Evolutionary conservation across 108 stramenopile species (phyloP).

Genomic region (Aurantiochytrium sp.): DNA sequence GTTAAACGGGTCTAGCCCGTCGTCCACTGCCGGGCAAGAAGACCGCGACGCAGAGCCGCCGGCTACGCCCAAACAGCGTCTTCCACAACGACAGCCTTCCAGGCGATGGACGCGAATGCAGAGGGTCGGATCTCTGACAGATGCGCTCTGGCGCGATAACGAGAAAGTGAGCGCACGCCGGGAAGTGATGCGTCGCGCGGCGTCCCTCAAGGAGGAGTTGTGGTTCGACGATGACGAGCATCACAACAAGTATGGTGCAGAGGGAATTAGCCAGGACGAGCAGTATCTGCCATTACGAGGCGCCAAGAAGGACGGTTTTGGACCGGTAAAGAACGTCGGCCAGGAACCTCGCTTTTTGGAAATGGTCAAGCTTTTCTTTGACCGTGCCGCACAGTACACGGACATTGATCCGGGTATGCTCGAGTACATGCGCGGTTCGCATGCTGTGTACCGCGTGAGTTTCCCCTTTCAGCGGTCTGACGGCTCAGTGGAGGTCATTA

Average conservation of each 20-base stretch:
- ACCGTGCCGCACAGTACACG: constrained; percentile 16
- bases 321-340: background rate
- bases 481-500: constrained; percentile 19
- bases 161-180: background rate
- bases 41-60: no score
- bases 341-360: constrained; percentile 23
- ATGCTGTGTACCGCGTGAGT: constrained; percentile 8
- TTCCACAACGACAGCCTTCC: background rate
- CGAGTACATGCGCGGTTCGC: constrained; percentile 10
- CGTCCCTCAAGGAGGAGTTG: constrained; percentile 11
- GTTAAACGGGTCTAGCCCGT: no score
- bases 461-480: constrained; percentile 20
- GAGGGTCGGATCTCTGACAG: background rate
- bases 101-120: background rate
- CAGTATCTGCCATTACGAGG: background rate
- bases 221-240: background rate
- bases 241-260: background rate
- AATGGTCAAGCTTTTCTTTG: constrained; percentile 31
- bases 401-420: constrained; percentile 6
- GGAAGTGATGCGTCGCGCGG: background rate
- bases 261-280: background rate
- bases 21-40: no score
- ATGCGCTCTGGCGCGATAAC: background rate
- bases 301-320: background rate
- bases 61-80: no score